Evolutionary conservation across 2,329 filamentous ascomycete genomes (phyloP), one percentile per base, ranked within the genome.

Genomic region (Verticillium zaregamsianum): DNA sequence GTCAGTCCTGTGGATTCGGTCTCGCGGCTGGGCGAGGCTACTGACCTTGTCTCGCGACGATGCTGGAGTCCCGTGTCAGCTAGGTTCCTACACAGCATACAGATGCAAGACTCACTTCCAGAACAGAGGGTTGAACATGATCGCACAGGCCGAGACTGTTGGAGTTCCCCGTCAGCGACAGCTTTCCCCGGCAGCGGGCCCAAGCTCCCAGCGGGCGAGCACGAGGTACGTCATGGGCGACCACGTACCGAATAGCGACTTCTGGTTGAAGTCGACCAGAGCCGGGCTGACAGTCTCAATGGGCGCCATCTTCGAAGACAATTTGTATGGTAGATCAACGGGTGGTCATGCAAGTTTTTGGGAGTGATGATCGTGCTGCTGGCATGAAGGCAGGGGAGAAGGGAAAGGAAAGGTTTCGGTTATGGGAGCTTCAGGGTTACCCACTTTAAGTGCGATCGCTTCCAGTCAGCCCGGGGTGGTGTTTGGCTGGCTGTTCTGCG

Each of bases 51-150:
- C 93, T 89, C 64, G 93, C 93, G 68, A 92, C 88, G 70, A 93
- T 90, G 76, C 92, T 96, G 68, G 35, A 66, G 60, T 35, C 28
- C 55, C 20, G 14, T 61, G 72, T 82, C 71, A 81, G 77, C 66
- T 61, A 25, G 45, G 5, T 40, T 25, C 20, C n/a, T 5, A 23
- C 23, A 15, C n/a, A 25, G 14, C 20, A 32, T 25, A 15, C 20
- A 59, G 52, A 60, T 55, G n/a, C 17, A 52, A 52, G 7, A 84
- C 91, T 82, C 84, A 97, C 93, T 99, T 99, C 95, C 95, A 99
- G 78, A 97, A 98, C n/a, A 95, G 89, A 25, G 95, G 95, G 78
- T 99, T 99, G 79, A 99, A 98, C 57, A 89, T 84, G 77, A 99
- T 96, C 59, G 91, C 86, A 61, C 82, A 83, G 57, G 89, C 91